These are phyloP conservation scores for Epichloe hybrida DNA, from an alignment of 2,329 filamentous ascomycete genomes.

Conservation along the genomic window DNA sequence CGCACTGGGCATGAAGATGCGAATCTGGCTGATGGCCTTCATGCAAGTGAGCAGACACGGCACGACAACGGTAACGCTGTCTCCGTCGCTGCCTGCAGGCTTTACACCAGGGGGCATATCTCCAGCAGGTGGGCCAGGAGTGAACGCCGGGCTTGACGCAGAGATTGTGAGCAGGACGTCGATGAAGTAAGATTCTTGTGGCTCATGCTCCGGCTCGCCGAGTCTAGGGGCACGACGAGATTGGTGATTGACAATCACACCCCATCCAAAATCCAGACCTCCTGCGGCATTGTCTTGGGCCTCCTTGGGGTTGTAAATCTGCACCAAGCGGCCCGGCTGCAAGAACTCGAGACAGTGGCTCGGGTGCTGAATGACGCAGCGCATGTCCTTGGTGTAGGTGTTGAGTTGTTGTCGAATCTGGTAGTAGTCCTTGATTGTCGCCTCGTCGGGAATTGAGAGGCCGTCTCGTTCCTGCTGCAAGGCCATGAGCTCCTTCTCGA, in stretches of 20 bases:
- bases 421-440: constrained; percentile 87
- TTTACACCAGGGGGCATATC: constrained; percentile 50
- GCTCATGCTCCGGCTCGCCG: constrained; percentile 51
- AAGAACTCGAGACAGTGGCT: constrained; percentile 75
- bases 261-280: constrained; percentile 76
- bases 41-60: constrained; percentile 79
- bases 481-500: constrained; percentile 73
- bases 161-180: constrained; percentile 62
- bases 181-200: constrained; percentile 68
- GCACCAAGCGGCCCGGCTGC: constrained; percentile 75
- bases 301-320: constrained; percentile 57
- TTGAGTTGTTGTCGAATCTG: constrained; percentile 75
- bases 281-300: constrained; percentile 26
- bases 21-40: constrained; percentile 69
- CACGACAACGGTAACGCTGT: constrained; percentile 31
- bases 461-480: constrained; percentile 62
- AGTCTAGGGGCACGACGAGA: constrained; percentile 53
- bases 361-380: constrained; percentile 81
- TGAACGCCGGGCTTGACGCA: constrained; percentile 34
- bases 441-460: constrained; percentile 72
- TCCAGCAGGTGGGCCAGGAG: constrained; percentile 17
- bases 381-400: constrained; percentile 76
- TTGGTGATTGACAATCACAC: constrained; percentile 65
- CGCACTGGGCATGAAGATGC: constrained; percentile 72
- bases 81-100: constrained; percentile 17